Conservation (phyloP, 805 yeast genomes). For the Wickerhamiella shivajii region DNA sequence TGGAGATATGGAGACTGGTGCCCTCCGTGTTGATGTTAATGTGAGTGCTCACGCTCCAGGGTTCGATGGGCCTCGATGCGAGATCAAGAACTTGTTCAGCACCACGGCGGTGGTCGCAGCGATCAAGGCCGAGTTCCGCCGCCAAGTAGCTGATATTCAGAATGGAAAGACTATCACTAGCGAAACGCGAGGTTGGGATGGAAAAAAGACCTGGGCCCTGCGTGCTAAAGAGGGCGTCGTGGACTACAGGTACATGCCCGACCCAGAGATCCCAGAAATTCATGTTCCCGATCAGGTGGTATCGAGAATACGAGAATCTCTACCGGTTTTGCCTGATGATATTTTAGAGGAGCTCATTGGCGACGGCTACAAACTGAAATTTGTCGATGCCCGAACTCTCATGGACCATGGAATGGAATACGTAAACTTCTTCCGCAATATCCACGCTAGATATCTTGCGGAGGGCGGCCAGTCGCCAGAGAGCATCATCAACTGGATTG, state of each 20-base stretch:
- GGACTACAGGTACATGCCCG: conserved; percentile 91
- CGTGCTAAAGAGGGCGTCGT: conserved; percentile 68
- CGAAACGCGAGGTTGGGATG: conserved; percentile 93
- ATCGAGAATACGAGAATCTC: conserved; percentile 26
- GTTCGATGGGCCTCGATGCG: conserved; percentile 49
- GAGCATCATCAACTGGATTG: conserved; percentile 60
- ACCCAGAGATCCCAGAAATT: conserved; percentile 67
- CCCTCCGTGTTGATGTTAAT: conserved; percentile 89
- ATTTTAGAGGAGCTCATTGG: conserved; percentile 32
- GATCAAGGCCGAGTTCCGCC: conserved; percentile 47
- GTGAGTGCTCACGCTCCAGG: conserved; percentile 43
- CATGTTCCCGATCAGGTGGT: conserved; percentile 32
- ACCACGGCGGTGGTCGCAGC: conserved; percentile 70
- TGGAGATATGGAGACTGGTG: conserved; percentile 89
- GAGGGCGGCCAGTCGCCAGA: conserved; percentile 21
- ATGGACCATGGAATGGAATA: conserved; percentile 32
- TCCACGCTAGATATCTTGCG: conserved; percentile 24
- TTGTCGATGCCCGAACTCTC: conserved; percentile 64
- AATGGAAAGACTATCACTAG: conserved; percentile 25
- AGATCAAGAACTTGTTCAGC: conserved; percentile 77
- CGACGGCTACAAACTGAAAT: conserved; percentile 40
- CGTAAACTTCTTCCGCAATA: conserved; percentile 23
- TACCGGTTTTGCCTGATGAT: conserved; percentile 50
- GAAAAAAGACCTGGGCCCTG: conserved; percentile 46
- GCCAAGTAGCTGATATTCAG: conserved; percentile 46